Percentiles rank a stretch among this genome's conserved stretches.
These are phyloP conservation scores for Cyberlindnera maritima DNA, from an alignment of 805 yeast species.

Conservation along the genomic window DNA sequence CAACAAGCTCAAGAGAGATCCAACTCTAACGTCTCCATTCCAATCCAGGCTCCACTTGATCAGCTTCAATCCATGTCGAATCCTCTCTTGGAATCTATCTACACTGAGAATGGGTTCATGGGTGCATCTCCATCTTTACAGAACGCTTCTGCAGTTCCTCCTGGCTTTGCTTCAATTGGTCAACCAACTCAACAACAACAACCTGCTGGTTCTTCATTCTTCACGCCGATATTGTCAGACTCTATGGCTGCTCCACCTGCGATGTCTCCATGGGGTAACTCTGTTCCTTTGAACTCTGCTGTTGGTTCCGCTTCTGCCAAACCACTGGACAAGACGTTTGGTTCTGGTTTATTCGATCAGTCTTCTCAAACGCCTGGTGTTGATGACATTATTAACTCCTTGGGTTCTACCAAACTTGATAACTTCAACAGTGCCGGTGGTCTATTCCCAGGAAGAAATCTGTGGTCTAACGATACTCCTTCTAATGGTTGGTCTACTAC, in stretches of 20 bases:
- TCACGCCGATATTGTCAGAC: conserved; percentile 6
- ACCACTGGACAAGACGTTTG: not conserved
- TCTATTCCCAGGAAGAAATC: conserved; percentile 6
- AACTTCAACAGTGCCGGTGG: conserved; percentile 10
- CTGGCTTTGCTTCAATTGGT: not conserved
- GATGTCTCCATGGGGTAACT: conserved; percentile 8
- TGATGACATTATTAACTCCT: conserved; percentile 4
- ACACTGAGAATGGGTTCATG: not conserved
- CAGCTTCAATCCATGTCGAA: not conserved
- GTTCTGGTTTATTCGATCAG: conserved; percentile 4
- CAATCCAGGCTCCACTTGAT: not conserved
- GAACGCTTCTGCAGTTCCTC: not conserved
- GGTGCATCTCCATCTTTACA: not conserved
- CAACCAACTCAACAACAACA: conserved; percentile 4
- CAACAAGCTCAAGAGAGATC: conserved; percentile 6
- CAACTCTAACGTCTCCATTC: conserved; percentile 1
- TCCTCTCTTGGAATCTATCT: conserved; percentile 5
- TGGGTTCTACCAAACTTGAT: conserved; percentile 9
- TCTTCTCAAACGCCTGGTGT: conserved; percentile 4
- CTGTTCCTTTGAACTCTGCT: not conserved
- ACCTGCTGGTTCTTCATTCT: conserved; percentile 5
- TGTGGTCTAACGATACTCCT: conserved; percentile 4
- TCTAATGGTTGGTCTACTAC: conserved; percentile 7
- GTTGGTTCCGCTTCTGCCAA: conserved; percentile 1
- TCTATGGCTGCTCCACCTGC: conserved; percentile 3